Conservation (phyloP, 1,284 basidiomycete species). For the Tetrapyrgos nigripes region DNA sequence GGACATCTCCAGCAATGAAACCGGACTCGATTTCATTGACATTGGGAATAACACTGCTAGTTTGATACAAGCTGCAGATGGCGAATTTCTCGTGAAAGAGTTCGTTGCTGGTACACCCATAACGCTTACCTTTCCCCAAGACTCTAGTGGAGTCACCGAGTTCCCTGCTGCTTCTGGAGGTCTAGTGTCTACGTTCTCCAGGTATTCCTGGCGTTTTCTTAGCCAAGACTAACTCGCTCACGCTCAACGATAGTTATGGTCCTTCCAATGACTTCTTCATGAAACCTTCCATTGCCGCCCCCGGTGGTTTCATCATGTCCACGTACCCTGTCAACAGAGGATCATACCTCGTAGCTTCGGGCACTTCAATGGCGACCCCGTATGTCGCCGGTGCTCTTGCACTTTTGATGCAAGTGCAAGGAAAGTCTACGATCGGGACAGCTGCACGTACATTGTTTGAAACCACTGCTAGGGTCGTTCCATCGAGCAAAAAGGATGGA, state of each 20-base stretch:
- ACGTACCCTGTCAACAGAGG: conserved; percentile 44
- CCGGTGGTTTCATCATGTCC: conserved; percentile 45
- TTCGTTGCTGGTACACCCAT: conserved; percentile 23
- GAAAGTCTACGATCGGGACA: conserved; percentile 38
- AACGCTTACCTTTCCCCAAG: conserved; percentile 46
- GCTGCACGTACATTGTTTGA: conserved; percentile 46
- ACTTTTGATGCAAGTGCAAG: conserved; percentile 53
- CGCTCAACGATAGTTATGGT: conserved; percentile 13
- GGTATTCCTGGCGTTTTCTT: neutral
- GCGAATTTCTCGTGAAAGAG: conserved; percentile 24
- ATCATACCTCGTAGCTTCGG: conserved; percentile 47
- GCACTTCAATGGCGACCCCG: conserved; percentile 49
- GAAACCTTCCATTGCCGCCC: conserved; percentile 21
- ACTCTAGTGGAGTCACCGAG: conserved; percentile 23
- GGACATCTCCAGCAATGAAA: conserved; percentile 33
- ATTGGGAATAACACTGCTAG: conserved; percentile 33
- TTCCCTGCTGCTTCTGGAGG: conserved; percentile 44
- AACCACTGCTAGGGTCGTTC: conserved; percentile 50
- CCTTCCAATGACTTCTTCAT: conserved; percentile 21
- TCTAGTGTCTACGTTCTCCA: conserved; percentile 47
- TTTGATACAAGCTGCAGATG: conserved; percentile 16
- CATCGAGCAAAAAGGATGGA: conserved; percentile 44
- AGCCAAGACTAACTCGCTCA: neutral
- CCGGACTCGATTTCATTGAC: conserved; percentile 33
- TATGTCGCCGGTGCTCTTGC: conserved; percentile 62